Conservation (phyloP, 129 eudicot species). For the Arctium lappa region DNA sequence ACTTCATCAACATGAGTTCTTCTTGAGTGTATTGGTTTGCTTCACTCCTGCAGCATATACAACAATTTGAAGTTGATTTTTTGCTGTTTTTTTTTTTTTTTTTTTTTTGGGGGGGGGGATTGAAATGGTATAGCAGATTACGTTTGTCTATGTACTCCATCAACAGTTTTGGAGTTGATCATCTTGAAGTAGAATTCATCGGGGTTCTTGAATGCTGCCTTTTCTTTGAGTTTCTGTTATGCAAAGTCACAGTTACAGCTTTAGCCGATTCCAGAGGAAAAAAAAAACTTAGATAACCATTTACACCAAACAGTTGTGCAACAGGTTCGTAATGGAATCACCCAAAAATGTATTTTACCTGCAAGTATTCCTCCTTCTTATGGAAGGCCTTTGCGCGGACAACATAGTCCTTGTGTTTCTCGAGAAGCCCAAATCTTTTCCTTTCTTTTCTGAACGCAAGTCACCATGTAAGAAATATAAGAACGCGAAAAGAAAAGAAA, state of each 20-base stretch:
- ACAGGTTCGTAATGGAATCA: neutral
- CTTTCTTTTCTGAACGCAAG: slow-evolving; percentile 44
- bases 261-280: neutral
- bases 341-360: slow-evolving; percentile 25
- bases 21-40: slow-evolving; percentile 69
- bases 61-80: neutral
- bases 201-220: slow-evolving; percentile 82
- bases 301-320: neutral
- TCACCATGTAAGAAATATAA: neutral
- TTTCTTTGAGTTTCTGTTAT: slow-evolving; percentile 87
- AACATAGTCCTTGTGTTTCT: slow-evolving; percentile 95
- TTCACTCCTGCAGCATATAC: slow-evolving; percentile 45
- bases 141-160: slow-evolving; percentile 71
- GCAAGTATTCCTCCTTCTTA: slow-evolving; percentile 72
- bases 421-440: slow-evolving; percentile 74
- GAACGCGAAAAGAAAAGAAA: neutral
- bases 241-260: neutral
- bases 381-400: slow-evolving; percentile 77
- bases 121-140: slow-evolving; percentile 5
- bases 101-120: neutral
- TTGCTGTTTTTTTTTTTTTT: neutral
- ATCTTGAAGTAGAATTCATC: slow-evolving; percentile 94
- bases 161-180: slow-evolving; percentile 63
- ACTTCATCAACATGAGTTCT: slow-evolving; percentile 87
- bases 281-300: neutral